Conservation (phyloP, 768 basidiomycete species). For the Mycena olivaceomarginata region DNA sequence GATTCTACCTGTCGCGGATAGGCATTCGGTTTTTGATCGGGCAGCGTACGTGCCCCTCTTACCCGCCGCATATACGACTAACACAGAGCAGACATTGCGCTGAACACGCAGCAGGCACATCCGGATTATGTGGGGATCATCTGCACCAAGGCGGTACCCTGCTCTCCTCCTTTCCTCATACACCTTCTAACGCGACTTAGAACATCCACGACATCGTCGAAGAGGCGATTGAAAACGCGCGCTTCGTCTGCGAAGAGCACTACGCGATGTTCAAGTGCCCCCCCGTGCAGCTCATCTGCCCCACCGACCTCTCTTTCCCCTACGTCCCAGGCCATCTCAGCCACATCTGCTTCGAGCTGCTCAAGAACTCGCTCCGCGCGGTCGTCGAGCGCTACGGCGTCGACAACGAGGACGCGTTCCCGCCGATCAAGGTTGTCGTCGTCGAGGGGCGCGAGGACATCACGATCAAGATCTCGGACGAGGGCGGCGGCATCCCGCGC, state of each 20-base stretch:
- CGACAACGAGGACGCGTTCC: slow-evolving; percentile 86
- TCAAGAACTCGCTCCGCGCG: slow-evolving; percentile 98
- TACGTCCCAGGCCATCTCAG: slow-evolving; percentile 98
- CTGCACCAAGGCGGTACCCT: slow-evolving; percentile 90
- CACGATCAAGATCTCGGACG: slow-evolving; percentile 98
- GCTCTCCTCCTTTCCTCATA: not conserved
- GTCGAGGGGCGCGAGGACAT: slow-evolving; percentile 99
- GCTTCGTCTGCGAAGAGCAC: slow-evolving; percentile 96
- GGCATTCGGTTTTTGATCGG: slow-evolving; percentile 98
- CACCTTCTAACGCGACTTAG: slow-evolving; percentile 54
- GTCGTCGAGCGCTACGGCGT: slow-evolving; percentile 95
- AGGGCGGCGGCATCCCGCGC: slow-evolving; percentile 96
- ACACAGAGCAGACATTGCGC: slow-evolving; percentile 83
- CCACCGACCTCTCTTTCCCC: slow-evolving; percentile 88
- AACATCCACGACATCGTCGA: slow-evolving; percentile 98
- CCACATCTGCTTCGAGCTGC: slow-evolving; percentile 97
- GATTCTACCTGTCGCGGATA: slow-evolving; percentile 97
- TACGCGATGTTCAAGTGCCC: slow-evolving; percentile 97
- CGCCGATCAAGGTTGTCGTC: slow-evolving; percentile 95
- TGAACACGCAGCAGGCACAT: slow-evolving; percentile 94
- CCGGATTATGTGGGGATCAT: slow-evolving; percentile 97
- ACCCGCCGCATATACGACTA: slow-evolving; percentile 13
- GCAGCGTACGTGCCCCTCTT: slow-evolving; percentile 78
- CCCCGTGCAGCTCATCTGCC: slow-evolving; percentile 97
- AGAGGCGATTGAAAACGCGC: slow-evolving; percentile 98